Base-by-base conservation (phyloP, 1,284 basidiomycete genomes). In the Trichosporon ovoides region DNA sequence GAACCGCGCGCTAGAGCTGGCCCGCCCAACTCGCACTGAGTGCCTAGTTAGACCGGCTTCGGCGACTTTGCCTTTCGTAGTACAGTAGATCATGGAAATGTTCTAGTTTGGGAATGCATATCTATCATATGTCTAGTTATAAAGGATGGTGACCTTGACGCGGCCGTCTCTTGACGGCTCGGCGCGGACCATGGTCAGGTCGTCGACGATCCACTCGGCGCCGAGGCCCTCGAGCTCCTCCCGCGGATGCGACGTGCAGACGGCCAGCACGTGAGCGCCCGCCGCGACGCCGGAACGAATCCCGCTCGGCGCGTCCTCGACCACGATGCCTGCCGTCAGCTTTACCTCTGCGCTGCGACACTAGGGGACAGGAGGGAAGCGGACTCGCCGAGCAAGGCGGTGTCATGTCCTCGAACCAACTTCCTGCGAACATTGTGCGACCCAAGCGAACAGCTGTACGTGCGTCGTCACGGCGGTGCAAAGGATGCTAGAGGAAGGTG, bases 261-360 rank as follows among this genome's bases (percentile, higher is more conserved):
- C 87, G 0, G 85, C 89, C 13, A 91, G 79, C 0, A 87, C 87
- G 46, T 76, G 80, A 46, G 85, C 81, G 16, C 88, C 88, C n/a
- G 88, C 86, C 7, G 85, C 84, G 48, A 82, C 83, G 10, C 89
- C 90, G 16, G 87, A 81, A 60, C 78, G 80, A 55, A 92, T 77
- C 0, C 90, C 90, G 7, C 87, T 85, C 3, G 89, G 87, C 0
- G 90, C 89, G 71, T 92, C 90, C 69, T 92, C 89, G 13, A 92
- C 80, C 6, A 91, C 89, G 58, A 92, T 79, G 86, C 87, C 57
- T 59, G 58, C n/a, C 16, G 51, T 58, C 24, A 38, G 48, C 37
- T 22, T 4, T 1, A 14, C 13, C 24, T 46, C 22, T 5, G 24
- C 10, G 1, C 12, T n/a, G 24, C 18, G 24, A n/a, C 28, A 31